Evolutionary conservation across 768 basidiomycete genomes (phyloP), one percentile per base, ranked within the genome.

Genomic region (Russula virescens): DNA sequence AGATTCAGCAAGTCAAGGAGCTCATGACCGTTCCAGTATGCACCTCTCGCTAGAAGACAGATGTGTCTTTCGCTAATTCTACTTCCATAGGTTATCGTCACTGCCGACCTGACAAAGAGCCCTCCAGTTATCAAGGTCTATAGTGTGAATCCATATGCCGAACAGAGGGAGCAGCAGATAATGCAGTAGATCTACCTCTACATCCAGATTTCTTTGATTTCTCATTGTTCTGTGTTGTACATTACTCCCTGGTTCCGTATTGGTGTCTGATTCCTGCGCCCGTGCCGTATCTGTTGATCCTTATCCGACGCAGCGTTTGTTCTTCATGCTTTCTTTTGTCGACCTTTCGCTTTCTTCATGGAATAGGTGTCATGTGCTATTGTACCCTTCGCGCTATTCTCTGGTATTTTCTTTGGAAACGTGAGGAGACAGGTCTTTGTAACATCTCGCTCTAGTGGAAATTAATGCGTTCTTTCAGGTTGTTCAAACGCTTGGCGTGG

Each of bases 121-220:
- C 94, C 94, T 45, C 94, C 94, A 5, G 91, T 98, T 70, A 89
- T 98, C 80, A 95, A 97, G 75, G 94, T 98, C 61, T 94, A 94
- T 80, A 94, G 92, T 69, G 90, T 94, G 70, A 94, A 94, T 72
- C 94, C 94, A 9, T 95, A 91, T 73, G 87, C 91, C 46, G 81
- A 81, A 64, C 75, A 77, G 66, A 82, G 81, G 74, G 79, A 79
- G 62, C 60, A 69, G 63, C 28, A 51, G 21, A 16, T 40, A 19
- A 61, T 26, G 53, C 26, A 35, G 19, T 45, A 47, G 28, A 52
- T 51, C n/a, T 18, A 42, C 31, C 18, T 38, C 28, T 21, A 25
- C 55, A 11, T 42, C 28, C 19, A 23, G 26, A 35, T 23, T 48
- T 35, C 16, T 59, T 43, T 16, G 9, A 38, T 45, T 47, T 31